A percentile compares a stretch with the other conserved stretches of the same genome.
Evolutionary conservation across 139 green algal species (phyloP).

Genomic region (Tetraselmis striata): DNA sequence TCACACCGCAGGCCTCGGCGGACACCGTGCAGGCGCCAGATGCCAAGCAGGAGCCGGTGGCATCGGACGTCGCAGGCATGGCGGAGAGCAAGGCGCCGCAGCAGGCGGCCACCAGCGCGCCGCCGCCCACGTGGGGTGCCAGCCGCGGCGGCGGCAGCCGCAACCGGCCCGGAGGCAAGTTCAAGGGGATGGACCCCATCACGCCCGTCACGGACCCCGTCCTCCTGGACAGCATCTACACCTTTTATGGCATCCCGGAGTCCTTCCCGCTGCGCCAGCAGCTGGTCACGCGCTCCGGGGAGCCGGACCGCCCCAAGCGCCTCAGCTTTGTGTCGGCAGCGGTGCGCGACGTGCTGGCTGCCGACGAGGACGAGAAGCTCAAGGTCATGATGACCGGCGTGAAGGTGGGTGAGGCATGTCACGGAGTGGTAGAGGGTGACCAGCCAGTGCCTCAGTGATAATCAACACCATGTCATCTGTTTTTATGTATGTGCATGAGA

Average conservation of each 20-base stretch:
- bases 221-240: constrained; percentile 31
- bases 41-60: neutral
- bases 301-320: constrained; percentile 48
- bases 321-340: constrained; percentile 47
- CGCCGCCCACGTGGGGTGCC: neutral
- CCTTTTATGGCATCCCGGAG: constrained; percentile 68
- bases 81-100: neutral
- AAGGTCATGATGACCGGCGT: constrained; percentile 72
- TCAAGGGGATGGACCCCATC: constrained; percentile 48
- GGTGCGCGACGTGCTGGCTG: constrained; percentile 53
- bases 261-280: constrained; percentile 50
- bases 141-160: neutral
- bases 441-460: too few relatives aligned
- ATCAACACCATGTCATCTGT: too few relatives aligned
- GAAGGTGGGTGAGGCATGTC: constrained; percentile 69
- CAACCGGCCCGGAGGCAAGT: neutral
- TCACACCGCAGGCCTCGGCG: neutral
- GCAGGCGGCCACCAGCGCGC: neutral
- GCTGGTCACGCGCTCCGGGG: constrained; percentile 51
- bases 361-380: constrained; percentile 61
- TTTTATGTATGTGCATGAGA: too few relatives aligned
- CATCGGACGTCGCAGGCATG: neutral
- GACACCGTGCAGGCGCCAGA: neutral
- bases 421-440: too few relatives aligned
- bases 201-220: constrained; percentile 38